Evolutionary conservation across 495 filamentous ascomycete genomes (phyloP).

Genomic region (Endocarpon pusillum): DNA sequence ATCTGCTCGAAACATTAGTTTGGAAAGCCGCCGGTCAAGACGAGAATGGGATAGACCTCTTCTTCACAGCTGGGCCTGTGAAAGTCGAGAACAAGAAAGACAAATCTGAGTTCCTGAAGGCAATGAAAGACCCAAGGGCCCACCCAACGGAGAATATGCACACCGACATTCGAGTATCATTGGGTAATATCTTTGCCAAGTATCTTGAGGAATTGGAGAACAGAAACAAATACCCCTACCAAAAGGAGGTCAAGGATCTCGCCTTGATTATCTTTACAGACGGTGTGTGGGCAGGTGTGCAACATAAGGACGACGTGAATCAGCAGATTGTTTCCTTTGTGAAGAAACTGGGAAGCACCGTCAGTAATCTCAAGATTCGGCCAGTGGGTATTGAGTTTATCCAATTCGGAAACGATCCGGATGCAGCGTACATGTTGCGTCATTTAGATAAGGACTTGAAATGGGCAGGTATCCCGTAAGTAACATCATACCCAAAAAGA

Average conservation of each 20-base stretch:
- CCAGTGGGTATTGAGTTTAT: conserved; percentile 9
- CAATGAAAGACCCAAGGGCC: conserved; percentile 4
- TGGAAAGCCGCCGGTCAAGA: conserved; percentile 5
- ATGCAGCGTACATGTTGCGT: conserved; percentile 11
- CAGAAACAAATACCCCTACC: background rate
- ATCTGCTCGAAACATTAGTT: conserved; percentile 4
- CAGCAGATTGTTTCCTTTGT: conserved; percentile 5
- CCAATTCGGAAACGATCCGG: conserved; percentile 5
- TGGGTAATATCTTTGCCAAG: conserved; percentile 4
- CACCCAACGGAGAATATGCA: background rate
- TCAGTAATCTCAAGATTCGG: conserved; percentile 1
- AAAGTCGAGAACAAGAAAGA: conserved; percentile 3
- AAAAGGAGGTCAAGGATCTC: background rate
- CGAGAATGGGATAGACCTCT: conserved; percentile 6
- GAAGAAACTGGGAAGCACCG: background rate
- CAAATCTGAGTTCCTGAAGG: conserved; percentile 1
- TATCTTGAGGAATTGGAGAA: conserved; percentile 3
- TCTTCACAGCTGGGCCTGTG: conserved; percentile 4
- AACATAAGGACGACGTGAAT: conserved; percentile 3
- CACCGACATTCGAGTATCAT: conserved; percentile 4
- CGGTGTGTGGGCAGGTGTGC: conserved; percentile 5
- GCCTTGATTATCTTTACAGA: conserved; percentile 7
- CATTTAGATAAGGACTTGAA: conserved; percentile 16
- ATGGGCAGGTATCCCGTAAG: conserved; percentile 6
- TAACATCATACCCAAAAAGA: conserved; percentile 1